phyloP scores from a whole-genome alignment of 371 early-diverging fungal species.

The Cladochytrium tenue region DNA sequence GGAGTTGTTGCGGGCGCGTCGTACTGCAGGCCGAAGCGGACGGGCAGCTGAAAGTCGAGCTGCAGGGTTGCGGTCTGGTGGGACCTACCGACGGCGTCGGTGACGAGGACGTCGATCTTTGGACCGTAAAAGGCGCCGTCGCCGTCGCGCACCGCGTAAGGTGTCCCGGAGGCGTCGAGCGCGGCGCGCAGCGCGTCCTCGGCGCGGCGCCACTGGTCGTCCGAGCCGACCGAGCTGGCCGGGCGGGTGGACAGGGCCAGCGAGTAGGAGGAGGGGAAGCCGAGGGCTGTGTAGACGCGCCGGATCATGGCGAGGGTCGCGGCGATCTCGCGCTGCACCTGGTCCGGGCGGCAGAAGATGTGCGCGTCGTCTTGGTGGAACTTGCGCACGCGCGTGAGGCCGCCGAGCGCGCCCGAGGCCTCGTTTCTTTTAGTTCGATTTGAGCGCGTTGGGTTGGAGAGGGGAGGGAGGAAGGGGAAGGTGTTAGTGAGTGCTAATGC shows the following conservation, averaged over 20 bases:
- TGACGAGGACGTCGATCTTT: constrained; percentile 67
- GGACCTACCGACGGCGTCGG: constrained; percentile 55
- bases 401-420: constrained; percentile 88
- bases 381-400: constrained; percentile 89
- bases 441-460: too few relatives aligned
- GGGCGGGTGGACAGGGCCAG: constrained; percentile 69
- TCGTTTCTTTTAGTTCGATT: too few relatives aligned
- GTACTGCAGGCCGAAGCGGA: constrained; percentile 85
- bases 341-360: constrained; percentile 85
- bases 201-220: constrained; percentile 61
- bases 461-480: too few relatives aligned
- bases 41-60: constrained; percentile 88
- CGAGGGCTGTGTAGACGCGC: constrained; percentile 72
- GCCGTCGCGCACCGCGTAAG: constrained; percentile 53
- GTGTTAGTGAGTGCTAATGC: neutral
- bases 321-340: constrained; percentile 77
- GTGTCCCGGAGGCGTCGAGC: constrained; percentile 39
- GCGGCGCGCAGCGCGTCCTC: constrained; percentile 54
- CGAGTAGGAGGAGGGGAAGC: constrained; percentile 54
- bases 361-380: constrained; percentile 99
- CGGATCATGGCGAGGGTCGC: constrained; percentile 80
- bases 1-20: constrained; percentile 35
- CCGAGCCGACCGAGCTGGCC: constrained; percentile 51
- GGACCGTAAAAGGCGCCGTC: constrained; percentile 73
- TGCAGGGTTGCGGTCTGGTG: constrained; percentile 72